Conservation (phyloP, 768 basidiomycete genomes). For the Termitomyces sp. region DNA sequence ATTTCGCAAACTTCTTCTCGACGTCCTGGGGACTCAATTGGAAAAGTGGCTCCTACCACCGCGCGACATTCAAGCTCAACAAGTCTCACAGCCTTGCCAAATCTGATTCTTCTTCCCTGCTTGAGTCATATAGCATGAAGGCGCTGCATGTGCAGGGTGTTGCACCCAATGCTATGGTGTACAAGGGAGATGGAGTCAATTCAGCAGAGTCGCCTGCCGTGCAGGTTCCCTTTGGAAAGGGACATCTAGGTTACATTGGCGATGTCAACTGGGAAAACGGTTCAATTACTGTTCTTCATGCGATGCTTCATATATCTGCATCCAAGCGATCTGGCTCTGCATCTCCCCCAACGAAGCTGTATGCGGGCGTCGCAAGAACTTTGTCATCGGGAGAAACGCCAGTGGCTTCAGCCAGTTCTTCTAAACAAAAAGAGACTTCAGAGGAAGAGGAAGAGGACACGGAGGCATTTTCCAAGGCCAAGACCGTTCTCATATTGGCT, state of each 20-base stretch:
- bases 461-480: neutral
- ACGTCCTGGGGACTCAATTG: conserved; percentile 27
- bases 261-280: conserved; percentile 26
- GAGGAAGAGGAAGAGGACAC: no score
- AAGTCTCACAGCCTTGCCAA: conserved; percentile 20
- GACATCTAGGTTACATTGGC: conserved; percentile 33
- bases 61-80: conserved; percentile 30
- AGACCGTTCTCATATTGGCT: conserved; percentile 25
- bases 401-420: neutral
- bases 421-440: neutral
- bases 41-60: conserved; percentile 33
- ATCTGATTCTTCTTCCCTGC: conserved; percentile 21
- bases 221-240: conserved; percentile 25
- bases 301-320: conserved; percentile 24
- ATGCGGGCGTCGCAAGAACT: neutral
- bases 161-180: conserved; percentile 22
- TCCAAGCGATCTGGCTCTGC: neutral
- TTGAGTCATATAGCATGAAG: conserved; percentile 35
- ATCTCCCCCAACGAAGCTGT: neutral
- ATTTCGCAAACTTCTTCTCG: conserved; percentile 23
- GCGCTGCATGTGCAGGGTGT: conserved; percentile 27
- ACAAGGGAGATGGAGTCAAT: conserved; percentile 17
- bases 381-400: neutral
- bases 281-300: conserved; percentile 21
- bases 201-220: conserved; percentile 18